Evolutionary conservation across 2,329 filamentous ascomycete species (phyloP), one percentile per base, ranked within the genome.

Genomic region (Nigrograna mackinnonii): DNA sequence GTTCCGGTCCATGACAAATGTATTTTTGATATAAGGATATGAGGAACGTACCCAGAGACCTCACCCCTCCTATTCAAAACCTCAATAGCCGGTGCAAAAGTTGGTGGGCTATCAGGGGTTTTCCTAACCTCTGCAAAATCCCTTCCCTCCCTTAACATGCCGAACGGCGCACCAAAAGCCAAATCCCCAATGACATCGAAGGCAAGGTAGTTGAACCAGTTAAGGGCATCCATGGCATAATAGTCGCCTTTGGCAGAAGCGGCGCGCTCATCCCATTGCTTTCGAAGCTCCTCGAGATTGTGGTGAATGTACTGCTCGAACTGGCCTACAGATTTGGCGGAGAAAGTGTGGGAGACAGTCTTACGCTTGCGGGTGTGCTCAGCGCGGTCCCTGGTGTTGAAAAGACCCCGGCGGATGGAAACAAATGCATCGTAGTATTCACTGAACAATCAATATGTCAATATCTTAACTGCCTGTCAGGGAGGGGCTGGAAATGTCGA

Each of bases 391-490:
- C 91, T 79, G 0, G 91, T 95, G 69, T 95, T 96, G 82, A 96
- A 96, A 11, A 96, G 77, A 16, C 90, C 90, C 11, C 89, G 82
- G 37, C 80, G 82, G 60, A 95, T 95, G 11, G 87, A 91, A 41
- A 96, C 90, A 57, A 96, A 96, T 37, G 89, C 87, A 59, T 95
- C 89, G 58, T 96, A 96, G 71, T 91, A 96, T 2, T 92, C 85
- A 31, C 86, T 90, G 33, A n/a, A n/a, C n/a, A n/a, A n/a, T n/a
- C n/a, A n/a, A n/a, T n/a, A n/a, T n/a, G 26, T 6, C n/a, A n/a
- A n/a, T n/a, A n/a, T n/a, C n/a, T n/a, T n/a, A n/a, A n/a, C n/a
- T n/a, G n/a, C n/a, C n/a, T n/a, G n/a, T n/a, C n/a, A n/a, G n/a
- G n/a, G n/a, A n/a, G n/a, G n/a, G n/a, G n/a, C n/a, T n/a, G n/a